Evolutionary conservation across 805 yeast species (phyloP).

Genomic region (Trichomonascus vanleenenianus): DNA sequence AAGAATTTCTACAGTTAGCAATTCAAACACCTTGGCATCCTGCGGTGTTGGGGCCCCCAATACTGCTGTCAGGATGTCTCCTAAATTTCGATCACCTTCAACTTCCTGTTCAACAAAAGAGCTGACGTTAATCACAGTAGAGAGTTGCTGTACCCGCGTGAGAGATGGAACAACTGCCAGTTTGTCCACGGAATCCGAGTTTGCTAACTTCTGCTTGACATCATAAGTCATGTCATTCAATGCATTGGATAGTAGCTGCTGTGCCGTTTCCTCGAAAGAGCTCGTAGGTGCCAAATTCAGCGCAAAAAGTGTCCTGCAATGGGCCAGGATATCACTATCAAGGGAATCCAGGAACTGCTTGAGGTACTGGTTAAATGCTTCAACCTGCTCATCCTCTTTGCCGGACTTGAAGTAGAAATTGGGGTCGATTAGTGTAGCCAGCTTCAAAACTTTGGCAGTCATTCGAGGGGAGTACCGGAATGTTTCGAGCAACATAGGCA

Average conservation of each 20-base stretch:
- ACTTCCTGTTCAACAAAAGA: background rate
- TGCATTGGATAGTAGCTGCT: conserved; percentile 2
- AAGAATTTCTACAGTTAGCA: conserved; percentile 3
- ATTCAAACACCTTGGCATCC: background rate
- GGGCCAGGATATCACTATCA: conserved; percentile 4
- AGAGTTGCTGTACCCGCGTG: conserved; percentile 4
- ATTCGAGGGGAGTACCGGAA: conserved; percentile 19
- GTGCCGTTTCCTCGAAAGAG: conserved; percentile 2
- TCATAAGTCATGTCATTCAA: conserved; percentile 6
- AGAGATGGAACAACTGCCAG: conserved; percentile 2
- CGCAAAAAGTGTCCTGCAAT: conserved; percentile 10
- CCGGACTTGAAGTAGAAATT: conserved; percentile 15
- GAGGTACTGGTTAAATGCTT: conserved; percentile 19
- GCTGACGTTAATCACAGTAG: conserved; percentile 1
- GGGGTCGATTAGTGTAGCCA: conserved; percentile 18
- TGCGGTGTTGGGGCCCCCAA: background rate
- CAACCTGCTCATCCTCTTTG: conserved; percentile 16
- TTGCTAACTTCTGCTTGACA: background rate
- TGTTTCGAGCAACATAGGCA: conserved; percentile 20
- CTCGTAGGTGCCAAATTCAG: background rate
- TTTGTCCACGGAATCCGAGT: conserved; percentile 1
- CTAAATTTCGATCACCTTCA: background rate
- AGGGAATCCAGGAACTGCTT: conserved; percentile 10
- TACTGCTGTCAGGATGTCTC: background rate
- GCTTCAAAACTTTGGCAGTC: conserved; percentile 16